Evolutionary conservation across 164 flowering plant genomes (phyloP).

Genomic region (Sextonia rubra): DNA sequence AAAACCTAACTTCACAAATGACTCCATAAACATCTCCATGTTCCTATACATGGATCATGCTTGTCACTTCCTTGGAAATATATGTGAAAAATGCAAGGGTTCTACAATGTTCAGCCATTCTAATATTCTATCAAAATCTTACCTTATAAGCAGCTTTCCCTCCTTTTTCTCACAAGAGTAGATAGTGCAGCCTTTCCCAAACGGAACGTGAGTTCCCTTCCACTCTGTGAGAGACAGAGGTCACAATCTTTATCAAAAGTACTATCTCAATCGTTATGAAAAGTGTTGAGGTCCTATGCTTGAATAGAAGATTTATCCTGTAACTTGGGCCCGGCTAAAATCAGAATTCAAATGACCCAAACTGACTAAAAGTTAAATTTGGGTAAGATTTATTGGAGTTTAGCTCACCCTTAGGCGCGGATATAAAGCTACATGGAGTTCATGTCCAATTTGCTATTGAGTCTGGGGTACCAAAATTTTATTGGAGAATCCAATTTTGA

Average conservation of each 20-base stretch:
- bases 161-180: not conserved
- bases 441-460: too few relatives aligned
- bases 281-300: not conserved
- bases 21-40: conserved; percentile 4
- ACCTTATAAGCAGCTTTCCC: conserved; percentile 3
- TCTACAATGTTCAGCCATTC: not conserved
- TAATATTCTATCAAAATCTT: not conserved
- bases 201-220: conserved; percentile 1
- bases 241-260: not conserved
- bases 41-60: not conserved
- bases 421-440: too few relatives aligned
- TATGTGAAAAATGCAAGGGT: not conserved
- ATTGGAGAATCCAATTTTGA: too few relatives aligned
- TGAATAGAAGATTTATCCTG: too few relatives aligned
- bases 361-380: not conserved
- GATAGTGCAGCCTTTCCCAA: conserved; percentile 5
- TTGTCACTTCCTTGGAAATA: not conserved
- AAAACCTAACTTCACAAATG: conserved; percentile 1
- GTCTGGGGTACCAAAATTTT: too few relatives aligned
- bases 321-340: too few relatives aligned
- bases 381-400: not conserved
- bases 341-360: not conserved
- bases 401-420: not conserved
- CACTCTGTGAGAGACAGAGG: not conserved
- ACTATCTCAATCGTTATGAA: too few relatives aligned